Percentiles rank a stretch among this genome's conserved stretches.
phyloP scores from a whole-genome alignment of 306 rosid genomes.

The Citrullus mucosospermus region DNA sequence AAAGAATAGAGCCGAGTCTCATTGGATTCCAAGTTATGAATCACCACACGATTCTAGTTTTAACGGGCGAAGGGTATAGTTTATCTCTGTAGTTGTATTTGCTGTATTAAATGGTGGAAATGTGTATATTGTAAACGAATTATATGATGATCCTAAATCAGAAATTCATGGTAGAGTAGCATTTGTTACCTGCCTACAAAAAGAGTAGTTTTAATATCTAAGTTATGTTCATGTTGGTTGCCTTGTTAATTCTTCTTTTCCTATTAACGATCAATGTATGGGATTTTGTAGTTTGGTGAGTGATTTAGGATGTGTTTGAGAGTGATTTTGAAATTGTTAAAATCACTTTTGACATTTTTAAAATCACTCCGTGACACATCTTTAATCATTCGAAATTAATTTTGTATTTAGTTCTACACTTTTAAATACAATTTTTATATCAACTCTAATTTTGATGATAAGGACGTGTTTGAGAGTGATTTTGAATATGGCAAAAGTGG shows the following conservation, averaged over 20 bases:
- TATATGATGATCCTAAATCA: neutral
- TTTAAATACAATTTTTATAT: no score
- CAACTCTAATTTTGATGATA: no score
- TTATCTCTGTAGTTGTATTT: neutral
- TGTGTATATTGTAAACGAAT: slow-evolving; percentile 5
- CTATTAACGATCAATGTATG: neutral
- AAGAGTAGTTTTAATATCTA: no score
- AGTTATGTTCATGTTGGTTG: neutral
- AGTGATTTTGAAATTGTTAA: no score
- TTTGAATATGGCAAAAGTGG: no score
- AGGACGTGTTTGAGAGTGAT: no score
- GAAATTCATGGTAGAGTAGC: slow-evolving; percentile 2
- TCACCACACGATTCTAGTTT: neutral
- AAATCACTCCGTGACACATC: no score
- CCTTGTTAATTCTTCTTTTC: neutral
- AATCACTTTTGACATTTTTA: no score
- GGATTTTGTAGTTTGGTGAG: neutral
- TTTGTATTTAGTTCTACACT: no score
- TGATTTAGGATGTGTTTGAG: no score
- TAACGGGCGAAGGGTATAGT: neutral
- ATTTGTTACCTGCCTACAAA: neutral
- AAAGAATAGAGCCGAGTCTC: neutral
- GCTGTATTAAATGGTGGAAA: neutral
- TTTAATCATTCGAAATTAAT: no score
- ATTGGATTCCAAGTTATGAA: neutral